Base-by-base conservation (phyloP, 140 eudicot genomes). In the Ambrosia hybrid region DNA sequence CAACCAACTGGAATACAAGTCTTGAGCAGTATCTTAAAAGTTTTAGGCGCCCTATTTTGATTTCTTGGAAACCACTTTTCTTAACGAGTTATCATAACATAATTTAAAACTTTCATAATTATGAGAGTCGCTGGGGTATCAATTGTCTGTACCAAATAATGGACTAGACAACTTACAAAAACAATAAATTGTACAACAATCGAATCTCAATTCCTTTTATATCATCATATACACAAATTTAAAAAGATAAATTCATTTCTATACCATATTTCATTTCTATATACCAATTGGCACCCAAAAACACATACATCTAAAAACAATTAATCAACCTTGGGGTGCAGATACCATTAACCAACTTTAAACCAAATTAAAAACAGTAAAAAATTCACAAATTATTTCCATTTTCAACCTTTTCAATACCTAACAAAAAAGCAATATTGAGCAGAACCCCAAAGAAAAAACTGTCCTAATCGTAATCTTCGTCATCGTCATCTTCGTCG, bases 371-470 rank as follows among this genome's bases (percentile, higher is more conserved):
- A 52, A 41, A 65, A 41, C 14, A 69, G 65, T 8, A 62, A 43
- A 4, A 10, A 76, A 17, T 69, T 71, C 78, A 78, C 82, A 78
- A 71, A 78, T 64, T 64, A 78, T 78, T 71, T 77, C 2, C 48
- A 78, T 78, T 49, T 11, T 11, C 73, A 41, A 17, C 46, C 71
- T 78, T 49, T 11, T 11, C 73, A 43, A 10, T 71, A n/a, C 78
- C 78, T 65, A 65, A 55, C 15, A 64, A 72, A 9, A 53, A 39
- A 62, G 48, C 2, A 64, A 30, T 17, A 38, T 9, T 9, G 38
- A 30, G 11, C 39, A 63, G 51, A 9, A 75, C 80, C 48, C 80
- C 30, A 56, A 68, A 1, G 34, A 30, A 70, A 21, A 51, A 76
- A 70, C 82, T 78, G 72, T 15, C 56, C 78, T 78, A 78, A 65